phyloP scores from a whole-genome alignment of 495 filamentous ascomycete genomes.

The Aspergillus ostianus region DNA sequence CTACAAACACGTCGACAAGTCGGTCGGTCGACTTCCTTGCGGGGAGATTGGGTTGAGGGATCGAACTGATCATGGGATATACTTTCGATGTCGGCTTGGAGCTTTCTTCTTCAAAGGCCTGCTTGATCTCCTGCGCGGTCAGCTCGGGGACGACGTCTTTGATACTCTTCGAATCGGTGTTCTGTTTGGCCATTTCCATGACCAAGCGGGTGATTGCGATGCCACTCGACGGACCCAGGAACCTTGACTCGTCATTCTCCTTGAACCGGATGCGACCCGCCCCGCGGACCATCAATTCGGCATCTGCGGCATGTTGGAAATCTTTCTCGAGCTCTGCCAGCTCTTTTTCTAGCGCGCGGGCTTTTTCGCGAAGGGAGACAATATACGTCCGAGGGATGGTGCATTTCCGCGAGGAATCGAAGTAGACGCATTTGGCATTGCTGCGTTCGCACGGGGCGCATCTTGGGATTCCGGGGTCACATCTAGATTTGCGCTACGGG shows the following conservation, averaged over 20 bases:
- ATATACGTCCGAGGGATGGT: conserved; percentile 85
- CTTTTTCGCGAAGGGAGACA: conserved; percentile 78
- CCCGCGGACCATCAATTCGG: conserved; percentile 77
- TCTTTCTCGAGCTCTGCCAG: conserved; percentile 59
- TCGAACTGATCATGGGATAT: conserved; percentile 76
- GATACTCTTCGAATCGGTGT: conserved; percentile 79
- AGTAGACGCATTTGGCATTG: conserved; percentile 88
- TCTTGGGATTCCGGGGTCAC: conserved; percentile 84
- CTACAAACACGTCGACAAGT: conserved; percentile 74
- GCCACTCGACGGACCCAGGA: conserved; percentile 87
- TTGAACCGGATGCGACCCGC: conserved; percentile 78
- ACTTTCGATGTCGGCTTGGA: conserved; percentile 62
- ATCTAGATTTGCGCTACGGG: conserved; percentile 82
- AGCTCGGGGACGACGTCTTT: conserved; percentile 81
- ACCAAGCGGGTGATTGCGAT: conserved; percentile 91
- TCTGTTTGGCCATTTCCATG: conserved; percentile 91
- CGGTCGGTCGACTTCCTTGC: conserved; percentile 63
- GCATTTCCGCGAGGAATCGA: conserved; percentile 74
- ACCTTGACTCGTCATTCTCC: conserved; percentile 80
- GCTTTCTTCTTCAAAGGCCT: conserved; percentile 53
- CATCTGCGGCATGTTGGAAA: conserved; percentile 65
- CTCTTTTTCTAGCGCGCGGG: conserved; percentile 73
- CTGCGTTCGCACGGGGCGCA: conserved; percentile 92
- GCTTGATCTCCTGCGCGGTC: conserved; percentile 56
- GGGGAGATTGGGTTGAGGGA: conserved; percentile 68